phyloP scores from a whole-genome alignment of 2,329 filamentous ascomycete genomes.

The Colletotrichum sp. region DNA sequence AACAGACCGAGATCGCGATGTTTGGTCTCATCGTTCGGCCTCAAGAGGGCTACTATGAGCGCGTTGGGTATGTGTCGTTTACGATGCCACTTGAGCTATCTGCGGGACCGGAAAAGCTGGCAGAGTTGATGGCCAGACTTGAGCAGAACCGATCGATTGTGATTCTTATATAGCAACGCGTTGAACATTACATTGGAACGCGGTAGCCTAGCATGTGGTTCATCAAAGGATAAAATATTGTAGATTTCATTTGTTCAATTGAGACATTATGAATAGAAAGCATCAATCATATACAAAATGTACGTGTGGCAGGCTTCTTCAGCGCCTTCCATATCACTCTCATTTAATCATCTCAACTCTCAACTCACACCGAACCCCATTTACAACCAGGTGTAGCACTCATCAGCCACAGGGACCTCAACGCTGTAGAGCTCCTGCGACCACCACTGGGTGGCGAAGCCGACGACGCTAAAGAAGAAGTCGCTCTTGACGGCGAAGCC shows the following conservation, averaged over 20 bases:
- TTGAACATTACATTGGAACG: accelerated
- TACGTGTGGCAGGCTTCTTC: not conserved
- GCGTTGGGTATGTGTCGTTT: accelerated
- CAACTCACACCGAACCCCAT: not conserved
- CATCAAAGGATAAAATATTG: accelerated
- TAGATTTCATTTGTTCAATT: not conserved
- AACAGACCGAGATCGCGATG: accelerated
- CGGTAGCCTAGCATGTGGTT: too few species aligned
- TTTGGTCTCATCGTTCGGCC: accelerated
- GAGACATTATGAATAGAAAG: not conserved
- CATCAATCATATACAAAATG: not conserved
- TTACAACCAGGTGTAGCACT: conserved; percentile 29
- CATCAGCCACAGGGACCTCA: conserved; percentile 27
- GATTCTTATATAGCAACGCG: not conserved
- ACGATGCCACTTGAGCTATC: accelerated
- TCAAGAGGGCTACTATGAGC: not conserved
- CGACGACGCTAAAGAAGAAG: conserved; percentile 29
- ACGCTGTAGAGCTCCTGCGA: conserved; percentile 27
- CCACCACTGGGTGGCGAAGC: conserved; percentile 30
- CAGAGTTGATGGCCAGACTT: not conserved
- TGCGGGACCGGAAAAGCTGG: accelerated
- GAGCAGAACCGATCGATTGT: accelerated
- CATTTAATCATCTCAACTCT: not conserved
- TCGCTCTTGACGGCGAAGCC: conserved; percentile 28
- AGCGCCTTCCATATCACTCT: not conserved